These are phyloP conservation scores for Carex scoparia DNA, from an alignment of 176 grass and related monocot species.

Conservation along the genomic window DNA sequence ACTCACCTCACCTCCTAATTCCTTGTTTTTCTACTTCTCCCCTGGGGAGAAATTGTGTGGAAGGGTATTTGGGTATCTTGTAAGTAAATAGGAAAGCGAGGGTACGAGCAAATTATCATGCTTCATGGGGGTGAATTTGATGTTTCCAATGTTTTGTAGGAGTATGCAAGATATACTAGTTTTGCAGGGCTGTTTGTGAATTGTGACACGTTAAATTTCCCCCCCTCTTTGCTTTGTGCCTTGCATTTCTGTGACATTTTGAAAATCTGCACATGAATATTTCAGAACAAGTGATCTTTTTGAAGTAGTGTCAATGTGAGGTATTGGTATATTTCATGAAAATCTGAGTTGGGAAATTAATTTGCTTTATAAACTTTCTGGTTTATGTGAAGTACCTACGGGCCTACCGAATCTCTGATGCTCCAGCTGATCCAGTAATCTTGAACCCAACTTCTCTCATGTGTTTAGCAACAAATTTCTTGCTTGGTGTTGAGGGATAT, in stretches of 20 bases:
- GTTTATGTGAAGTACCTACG: neutral
- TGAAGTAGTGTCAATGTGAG: neutral
- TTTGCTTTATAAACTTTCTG: neutral
- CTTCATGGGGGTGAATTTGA: neutral
- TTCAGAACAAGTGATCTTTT: constrained; percentile 1
- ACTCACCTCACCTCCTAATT: neutral
- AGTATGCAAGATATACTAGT: neutral
- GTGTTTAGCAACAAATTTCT: neutral
- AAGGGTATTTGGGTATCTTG: neutral
- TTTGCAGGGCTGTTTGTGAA: neutral
- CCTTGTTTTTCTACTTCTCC: neutral
- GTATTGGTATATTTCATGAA: neutral
- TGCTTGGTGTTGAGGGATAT: neutral
- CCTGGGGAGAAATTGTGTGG: neutral
- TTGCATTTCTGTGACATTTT: constrained; percentile 3
- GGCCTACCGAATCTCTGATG: neutral
- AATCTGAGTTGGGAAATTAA: neutral
- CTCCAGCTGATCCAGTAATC: neutral
- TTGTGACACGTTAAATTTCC: neutral
- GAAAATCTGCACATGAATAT: neutral
- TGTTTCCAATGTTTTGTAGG: neutral
- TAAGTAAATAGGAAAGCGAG: neutral
- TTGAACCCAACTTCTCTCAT: neutral
- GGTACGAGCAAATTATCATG: neutral
- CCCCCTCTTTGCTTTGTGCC: neutral